These are phyloP conservation scores for Escallonia herrerae DNA, from an alignment of 129 eudicot genomes.

Conservation along the genomic window DNA sequence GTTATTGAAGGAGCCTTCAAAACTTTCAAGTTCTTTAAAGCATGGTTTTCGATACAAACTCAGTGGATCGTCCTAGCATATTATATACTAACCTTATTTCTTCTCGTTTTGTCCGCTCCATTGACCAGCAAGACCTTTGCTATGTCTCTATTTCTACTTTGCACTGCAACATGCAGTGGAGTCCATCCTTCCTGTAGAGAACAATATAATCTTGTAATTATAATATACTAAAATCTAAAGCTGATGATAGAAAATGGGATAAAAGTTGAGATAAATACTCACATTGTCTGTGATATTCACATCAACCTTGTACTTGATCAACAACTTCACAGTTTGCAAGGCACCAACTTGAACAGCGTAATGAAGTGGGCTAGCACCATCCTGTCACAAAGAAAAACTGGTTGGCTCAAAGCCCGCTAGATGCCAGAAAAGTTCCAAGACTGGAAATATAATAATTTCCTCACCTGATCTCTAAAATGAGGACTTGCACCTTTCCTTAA, in stretches of 20 bases:
- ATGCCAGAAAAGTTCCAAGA: not conserved
- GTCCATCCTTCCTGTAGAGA: conserved; percentile 85
- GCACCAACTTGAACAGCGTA: conserved; percentile 98
- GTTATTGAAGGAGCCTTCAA: too few relatives aligned
- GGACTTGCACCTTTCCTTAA: conserved; percentile 88
- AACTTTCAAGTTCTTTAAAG: too few relatives aligned
- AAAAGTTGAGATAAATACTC: conserved; percentile 18
- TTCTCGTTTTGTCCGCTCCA: conserved; percentile 77
- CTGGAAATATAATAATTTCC: not conserved
- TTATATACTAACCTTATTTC: conserved; percentile 41
- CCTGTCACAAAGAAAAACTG: conserved; percentile 28
- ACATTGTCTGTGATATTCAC: conserved; percentile 75
- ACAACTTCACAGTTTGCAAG: conserved; percentile 76
- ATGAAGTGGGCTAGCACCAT: conserved; percentile 94
- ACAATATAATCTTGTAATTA: not conserved
- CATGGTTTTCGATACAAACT: too few relatives aligned
- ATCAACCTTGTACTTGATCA: conserved; percentile 71
- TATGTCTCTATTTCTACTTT: conserved; percentile 75
- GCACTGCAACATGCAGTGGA: conserved; percentile 87
- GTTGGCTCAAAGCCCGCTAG: not conserved
- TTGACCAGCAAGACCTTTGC: conserved; percentile 62
- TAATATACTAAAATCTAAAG: conserved; percentile 10
- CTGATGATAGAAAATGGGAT: not conserved
- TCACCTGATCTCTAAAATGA: conserved; percentile 56
- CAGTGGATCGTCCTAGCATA: too few relatives aligned